phyloP scores from a whole-genome alignment of 768 basidiomycete species.

The Lactarius hatsudake region DNA sequence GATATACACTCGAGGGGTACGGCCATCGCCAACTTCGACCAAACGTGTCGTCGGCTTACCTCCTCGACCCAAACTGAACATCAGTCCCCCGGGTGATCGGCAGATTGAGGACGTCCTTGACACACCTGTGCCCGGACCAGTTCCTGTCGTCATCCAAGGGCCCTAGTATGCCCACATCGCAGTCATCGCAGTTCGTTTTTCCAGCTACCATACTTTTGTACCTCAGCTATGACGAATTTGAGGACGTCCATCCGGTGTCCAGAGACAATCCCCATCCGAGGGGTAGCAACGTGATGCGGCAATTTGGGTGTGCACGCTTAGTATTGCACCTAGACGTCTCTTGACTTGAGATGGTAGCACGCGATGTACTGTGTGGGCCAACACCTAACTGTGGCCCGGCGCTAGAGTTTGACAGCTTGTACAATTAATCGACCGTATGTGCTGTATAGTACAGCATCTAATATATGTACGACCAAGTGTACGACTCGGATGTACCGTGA shows the following conservation, averaged over 20 bases:
- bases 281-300: background rate
- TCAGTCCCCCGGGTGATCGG: background rate
- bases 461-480: background rate
- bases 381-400: background rate
- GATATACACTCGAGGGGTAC: background rate
- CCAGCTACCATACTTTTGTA: background rate
- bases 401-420: background rate
- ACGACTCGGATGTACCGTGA: background rate
- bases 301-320: background rate
- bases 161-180: background rate
- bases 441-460: background rate
- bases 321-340: background rate
- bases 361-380: background rate
- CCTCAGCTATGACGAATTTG: background rate
- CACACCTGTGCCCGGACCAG: background rate
- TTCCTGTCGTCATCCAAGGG: background rate
- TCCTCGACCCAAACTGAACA: constrained; percentile 27
- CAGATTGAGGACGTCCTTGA: background rate
- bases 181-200: background rate
- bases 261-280: background rate
- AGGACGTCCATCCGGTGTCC: background rate
- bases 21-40: background rate
- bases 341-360: background rate
- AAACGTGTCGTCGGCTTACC: constrained; percentile 31
- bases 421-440: background rate